Percentiles rank a stretch among this genome's conserved stretches.
Conservation (phyloP, 2,329 filamentous ascomycete genomes). For the Cladosporium sphaerospermum region DNA sequence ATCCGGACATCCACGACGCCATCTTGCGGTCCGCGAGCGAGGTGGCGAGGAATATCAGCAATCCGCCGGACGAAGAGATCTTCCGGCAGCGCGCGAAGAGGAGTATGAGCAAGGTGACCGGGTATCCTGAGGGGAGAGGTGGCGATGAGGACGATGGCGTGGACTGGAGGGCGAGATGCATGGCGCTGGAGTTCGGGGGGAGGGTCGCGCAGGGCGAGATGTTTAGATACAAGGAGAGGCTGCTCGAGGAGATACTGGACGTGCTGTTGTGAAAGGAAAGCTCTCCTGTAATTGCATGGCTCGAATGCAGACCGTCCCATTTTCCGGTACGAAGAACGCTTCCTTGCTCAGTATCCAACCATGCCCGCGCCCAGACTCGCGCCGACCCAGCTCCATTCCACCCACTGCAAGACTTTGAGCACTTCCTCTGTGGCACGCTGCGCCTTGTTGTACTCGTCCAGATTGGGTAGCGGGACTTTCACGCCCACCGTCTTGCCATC, state of each 20-base stretch:
- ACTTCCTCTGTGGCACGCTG: slow-evolving; percentile 28
- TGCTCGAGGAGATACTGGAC: slow-evolving; percentile 28
- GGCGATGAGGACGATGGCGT: slow-evolving; percentile 18
- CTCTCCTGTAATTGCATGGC: neutral
- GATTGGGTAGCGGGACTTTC: slow-evolving; percentile 26
- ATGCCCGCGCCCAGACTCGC: slow-evolving; percentile 26
- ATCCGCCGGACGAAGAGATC: slow-evolving; percentile 3
- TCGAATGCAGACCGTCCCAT: neutral
- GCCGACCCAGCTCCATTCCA: slow-evolving; percentile 32
- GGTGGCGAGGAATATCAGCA: slow-evolving; percentile 7
- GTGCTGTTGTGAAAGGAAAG: slow-evolving; percentile 1
- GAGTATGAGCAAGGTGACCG: neutral
- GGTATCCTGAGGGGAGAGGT: neutral
- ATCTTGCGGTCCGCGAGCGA: slow-evolving; percentile 1
- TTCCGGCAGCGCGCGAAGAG: neutral
- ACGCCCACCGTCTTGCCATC: slow-evolving; percentile 26
- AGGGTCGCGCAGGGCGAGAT: slow-evolving; percentile 29
- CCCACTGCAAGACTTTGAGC: slow-evolving; percentile 27
- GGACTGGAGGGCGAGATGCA: slow-evolving; percentile 28
- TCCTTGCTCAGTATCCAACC: slow-evolving; percentile 15
- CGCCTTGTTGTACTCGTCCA: slow-evolving; percentile 31
- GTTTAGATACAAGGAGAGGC: slow-evolving; percentile 24
- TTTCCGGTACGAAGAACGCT: neutral
- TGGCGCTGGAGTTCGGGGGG: slow-evolving; percentile 26
- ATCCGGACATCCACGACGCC: slow-evolving; percentile 9